phyloP scores from a whole-genome alignment of 768 basidiomycete species.

The Naganishia randhawae region DNA sequence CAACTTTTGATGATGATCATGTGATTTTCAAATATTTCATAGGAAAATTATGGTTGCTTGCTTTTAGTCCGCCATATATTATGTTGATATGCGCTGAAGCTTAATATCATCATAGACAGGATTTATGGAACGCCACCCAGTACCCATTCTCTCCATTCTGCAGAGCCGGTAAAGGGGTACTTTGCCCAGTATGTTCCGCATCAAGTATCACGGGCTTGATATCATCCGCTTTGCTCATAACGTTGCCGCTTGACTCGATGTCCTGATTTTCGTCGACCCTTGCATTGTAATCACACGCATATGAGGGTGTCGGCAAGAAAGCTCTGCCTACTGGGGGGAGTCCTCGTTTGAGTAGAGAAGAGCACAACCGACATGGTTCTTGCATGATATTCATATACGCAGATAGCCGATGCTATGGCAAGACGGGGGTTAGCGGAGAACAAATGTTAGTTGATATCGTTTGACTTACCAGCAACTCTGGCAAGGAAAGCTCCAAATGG shows the following conservation, averaged over 20 bases:
- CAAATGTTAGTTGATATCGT: neutral
- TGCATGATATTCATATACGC: conserved; percentile 8
- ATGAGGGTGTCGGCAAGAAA: neutral
- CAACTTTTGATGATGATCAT: neutral
- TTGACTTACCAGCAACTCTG: conserved; percentile 2
- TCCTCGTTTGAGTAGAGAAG: conserved; percentile 8
- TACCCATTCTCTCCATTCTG: neutral
- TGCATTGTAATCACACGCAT: neutral
- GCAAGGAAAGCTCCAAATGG: conserved; percentile 13
- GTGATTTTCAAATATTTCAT: neutral
- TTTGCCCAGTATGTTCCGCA: neutral
- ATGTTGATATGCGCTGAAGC: neutral
- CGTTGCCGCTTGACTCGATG: neutral
- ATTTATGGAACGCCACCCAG: conserved; percentile 17
- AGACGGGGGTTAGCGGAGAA: neutral
- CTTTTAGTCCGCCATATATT: neutral
- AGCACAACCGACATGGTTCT: conserved; percentile 9
- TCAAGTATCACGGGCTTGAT: neutral
- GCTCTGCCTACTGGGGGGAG: conserved; percentile 8
- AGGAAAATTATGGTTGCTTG: neutral
- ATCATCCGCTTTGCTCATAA: neutral
- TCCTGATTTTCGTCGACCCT: neutral
- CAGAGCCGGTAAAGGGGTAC: too few species aligned
- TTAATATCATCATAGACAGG: neutral
- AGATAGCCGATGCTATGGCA: conserved; percentile 6